Conservation (phyloP, 1,139 yeast species). For the Blastobotrys petasosporus region DNA sequence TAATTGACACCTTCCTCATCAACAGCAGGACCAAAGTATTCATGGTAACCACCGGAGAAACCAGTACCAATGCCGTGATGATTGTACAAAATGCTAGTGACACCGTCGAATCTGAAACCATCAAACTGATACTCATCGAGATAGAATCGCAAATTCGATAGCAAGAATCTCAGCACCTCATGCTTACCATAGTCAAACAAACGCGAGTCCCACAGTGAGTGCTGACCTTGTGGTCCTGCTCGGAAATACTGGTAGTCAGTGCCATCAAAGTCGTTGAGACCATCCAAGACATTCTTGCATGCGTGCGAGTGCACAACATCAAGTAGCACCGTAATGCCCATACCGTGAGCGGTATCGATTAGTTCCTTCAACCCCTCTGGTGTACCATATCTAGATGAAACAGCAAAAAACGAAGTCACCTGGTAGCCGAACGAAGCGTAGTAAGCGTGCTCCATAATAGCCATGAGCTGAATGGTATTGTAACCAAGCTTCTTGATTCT, state of each 20-base stretch:
- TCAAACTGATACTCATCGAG: slow-evolving; percentile 82
- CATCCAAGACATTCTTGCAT: slow-evolving; percentile 89
- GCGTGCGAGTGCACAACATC: slow-evolving; percentile 97
- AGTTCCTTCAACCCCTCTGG: slow-evolving; percentile 92
- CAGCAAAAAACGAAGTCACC: slow-evolving; percentile 86
- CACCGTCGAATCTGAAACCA: slow-evolving; percentile 96
- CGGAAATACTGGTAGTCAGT: slow-evolving; percentile 95
- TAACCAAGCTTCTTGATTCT: slow-evolving; percentile 78
- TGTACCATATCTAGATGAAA: slow-evolving; percentile 83
- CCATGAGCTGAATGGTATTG: slow-evolving; percentile 93
- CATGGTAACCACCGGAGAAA: slow-evolving; percentile 89
- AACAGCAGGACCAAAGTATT: slow-evolving; percentile 75
- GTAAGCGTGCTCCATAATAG: slow-evolving; percentile 97
- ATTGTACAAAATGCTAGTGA: slow-evolving; percentile 82
- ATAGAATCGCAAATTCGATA: slow-evolving; percentile 82
- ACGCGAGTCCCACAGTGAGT: slow-evolving; percentile 92
- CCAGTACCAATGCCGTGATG: slow-evolving; percentile 91
- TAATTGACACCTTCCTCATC: slow-evolving; percentile 85
- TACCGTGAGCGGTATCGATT: slow-evolving; percentile 83
- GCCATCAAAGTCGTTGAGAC: slow-evolving; percentile 89
- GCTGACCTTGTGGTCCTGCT: slow-evolving; percentile 76
- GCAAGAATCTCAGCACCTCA: slow-evolving; percentile 80
- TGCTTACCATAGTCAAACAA: slow-evolving; percentile 85
- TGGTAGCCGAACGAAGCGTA: slow-evolving; percentile 97
- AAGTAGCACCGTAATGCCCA: slow-evolving; percentile 79